Evolutionary conservation across 1,284 basidiomycete genomes (phyloP), one percentile per base, ranked within the genome.

Genomic region (Leccinum fuscescens): DNA sequence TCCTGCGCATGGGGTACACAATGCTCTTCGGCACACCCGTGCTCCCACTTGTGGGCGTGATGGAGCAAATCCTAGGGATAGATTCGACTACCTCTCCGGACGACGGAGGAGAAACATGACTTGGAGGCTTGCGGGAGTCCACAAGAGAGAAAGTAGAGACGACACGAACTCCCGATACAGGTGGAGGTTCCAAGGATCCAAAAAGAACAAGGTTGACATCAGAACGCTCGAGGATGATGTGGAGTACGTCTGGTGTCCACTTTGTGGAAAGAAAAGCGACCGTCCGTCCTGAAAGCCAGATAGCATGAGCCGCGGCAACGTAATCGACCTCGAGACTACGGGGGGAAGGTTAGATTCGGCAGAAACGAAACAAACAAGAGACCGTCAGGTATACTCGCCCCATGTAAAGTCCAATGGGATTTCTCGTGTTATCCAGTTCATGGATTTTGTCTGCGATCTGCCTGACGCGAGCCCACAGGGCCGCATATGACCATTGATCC

Each of bases 21-120:
- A 71, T 73, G 37, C 69, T 71, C 62, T 71, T 73, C 1, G 71
- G 71, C n/a, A 72, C 56, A 15, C 69, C 71, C 29, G 70, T 73
- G 49, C 61, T 71, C 24, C 70, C 72, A 33, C 68, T 67, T 4
- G 69, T 71, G 15, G 71, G 70, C n/a, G 67, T 70, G 33, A 73
- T 67, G 51, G 70, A 73, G 55, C 65, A 71, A 4, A 73, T 67
- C 17, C 37, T 20, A 7, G 70, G 68, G 27, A 70, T 44, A 9
- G 27, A 31, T 42, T 67, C 62, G 8, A 69, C 64, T 7, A 53
- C 37, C 31, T 69, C 68, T 24, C 49, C 31, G 5, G 49, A 15
- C 6, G 52, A 58, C 4, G 71, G 71, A 50, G 64, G 50, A 49
- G 58, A 20, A 29, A 62, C 55, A 14, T 62, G 39, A 9, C 42